Evolutionary conservation across 2,329 filamentous ascomycete species (phyloP).

Genomic region (Curvularia eragrostidis): DNA sequence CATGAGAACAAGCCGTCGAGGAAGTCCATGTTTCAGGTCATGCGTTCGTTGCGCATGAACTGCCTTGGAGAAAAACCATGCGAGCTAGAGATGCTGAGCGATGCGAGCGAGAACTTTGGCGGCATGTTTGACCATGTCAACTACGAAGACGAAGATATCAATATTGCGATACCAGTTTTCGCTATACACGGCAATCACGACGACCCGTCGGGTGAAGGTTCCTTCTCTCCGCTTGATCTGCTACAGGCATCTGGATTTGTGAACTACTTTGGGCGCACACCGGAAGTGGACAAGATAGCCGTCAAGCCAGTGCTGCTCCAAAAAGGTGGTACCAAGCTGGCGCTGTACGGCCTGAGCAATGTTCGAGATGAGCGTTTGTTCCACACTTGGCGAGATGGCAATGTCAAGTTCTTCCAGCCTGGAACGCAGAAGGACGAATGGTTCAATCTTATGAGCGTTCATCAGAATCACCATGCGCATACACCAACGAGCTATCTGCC

Average conservation of each 20-base stretch:
- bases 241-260: conserved; percentile 89
- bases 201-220: conserved; percentile 94
- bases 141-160: conserved; percentile 97
- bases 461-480: conserved; percentile 94
- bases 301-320: conserved; percentile 91
- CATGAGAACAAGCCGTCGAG: conserved; percentile 98
- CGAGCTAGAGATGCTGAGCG: conserved; percentile 91
- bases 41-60: conserved; percentile 90
- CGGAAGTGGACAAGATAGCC: conserved; percentile 90
- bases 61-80: conserved; percentile 95
- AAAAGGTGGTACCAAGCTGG: conserved; percentile 91
- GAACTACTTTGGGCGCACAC: conserved; percentile 94
- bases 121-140: conserved; percentile 92
- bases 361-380: conserved; percentile 95
- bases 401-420: conserved; percentile 92
- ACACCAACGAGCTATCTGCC: conserved; percentile 93
- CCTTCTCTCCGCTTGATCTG: conserved; percentile 87
- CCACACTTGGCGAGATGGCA: conserved; percentile 88
- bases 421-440: conserved; percentile 81
- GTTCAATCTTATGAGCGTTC: conserved; percentile 95
- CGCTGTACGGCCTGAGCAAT: conserved; percentile 93
- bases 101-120: conserved; percentile 89
- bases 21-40: conserved; percentile 96
- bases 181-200: conserved; percentile 99
- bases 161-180: conserved; percentile 95